These are phyloP conservation scores for Skeletonema tropicum DNA, from an alignment of 108 stramenopile genomes.

Conservation along the genomic window DNA sequence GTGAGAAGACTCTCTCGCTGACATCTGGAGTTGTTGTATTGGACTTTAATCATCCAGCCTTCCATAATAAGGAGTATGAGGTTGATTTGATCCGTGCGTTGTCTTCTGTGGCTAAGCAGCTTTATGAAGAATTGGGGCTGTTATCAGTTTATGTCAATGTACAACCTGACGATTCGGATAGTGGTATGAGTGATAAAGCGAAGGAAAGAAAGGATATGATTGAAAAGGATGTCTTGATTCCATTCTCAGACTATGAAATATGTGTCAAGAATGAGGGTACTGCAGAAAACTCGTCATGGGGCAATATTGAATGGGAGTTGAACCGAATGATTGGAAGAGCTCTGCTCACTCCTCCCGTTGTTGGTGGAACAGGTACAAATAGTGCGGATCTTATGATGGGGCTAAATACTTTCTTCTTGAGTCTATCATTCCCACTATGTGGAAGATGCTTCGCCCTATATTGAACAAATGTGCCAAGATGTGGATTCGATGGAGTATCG, in stretches of 20 bases:
- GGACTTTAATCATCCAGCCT: constrained; percentile 61
- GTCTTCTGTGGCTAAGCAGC: constrained; percentile 42
- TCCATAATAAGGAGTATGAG: constrained; percentile 40
- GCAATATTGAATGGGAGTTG: constrained; percentile 85
- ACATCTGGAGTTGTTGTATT: constrained; percentile 63
- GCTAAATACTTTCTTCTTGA: constrained; percentile 82
- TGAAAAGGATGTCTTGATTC: constrained; percentile 67
- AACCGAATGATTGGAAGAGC: constrained; percentile 76
- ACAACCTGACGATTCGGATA: constrained; percentile 37
- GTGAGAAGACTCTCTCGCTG: constrained; percentile 28
- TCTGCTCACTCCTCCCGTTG: constrained; percentile 69
- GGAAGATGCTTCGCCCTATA: constrained; percentile 73
- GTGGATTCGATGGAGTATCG: constrained; percentile 94
- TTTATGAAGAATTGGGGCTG: constrained; percentile 63
- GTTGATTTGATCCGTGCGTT: constrained; percentile 37
- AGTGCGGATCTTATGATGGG: constrained; percentile 88
- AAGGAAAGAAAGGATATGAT: constrained; percentile 45
- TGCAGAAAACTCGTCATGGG: constrained; percentile 43
- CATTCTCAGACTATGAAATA: constrained; percentile 82
- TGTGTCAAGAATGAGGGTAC: constrained; percentile 80
- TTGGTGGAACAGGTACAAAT: constrained; percentile 65
- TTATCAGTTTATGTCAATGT: constrained; percentile 82
- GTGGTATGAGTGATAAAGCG: constrained; percentile 30
- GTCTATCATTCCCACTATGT: constrained; percentile 81
- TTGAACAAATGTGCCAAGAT: constrained; percentile 85